Percentiles rank a stretch among this genome's conserved stretches.
These are phyloP conservation scores for Rickenella mellea DNA, from an alignment of 768 basidiomycete species.

Conservation along the genomic window DNA sequence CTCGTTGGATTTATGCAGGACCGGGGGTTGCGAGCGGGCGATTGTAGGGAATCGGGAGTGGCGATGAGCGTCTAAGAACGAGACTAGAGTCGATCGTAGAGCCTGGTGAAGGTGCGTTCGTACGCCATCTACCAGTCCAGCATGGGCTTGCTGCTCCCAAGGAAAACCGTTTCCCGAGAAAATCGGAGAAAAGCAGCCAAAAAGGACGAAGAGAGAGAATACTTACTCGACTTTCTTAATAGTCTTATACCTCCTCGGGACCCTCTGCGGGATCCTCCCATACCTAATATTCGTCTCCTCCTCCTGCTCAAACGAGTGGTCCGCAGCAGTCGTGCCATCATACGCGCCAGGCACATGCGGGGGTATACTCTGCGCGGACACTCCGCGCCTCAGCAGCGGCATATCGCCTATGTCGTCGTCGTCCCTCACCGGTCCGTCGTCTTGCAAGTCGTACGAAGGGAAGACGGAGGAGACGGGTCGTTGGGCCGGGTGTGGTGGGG, in stretches of 20 bases:
- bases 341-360: slow-evolving; percentile 39
- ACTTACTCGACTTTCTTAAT: slow-evolving; percentile 84
- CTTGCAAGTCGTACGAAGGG: slow-evolving; percentile 30
- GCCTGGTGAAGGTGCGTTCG: too few species aligned
- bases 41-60: too few species aligned
- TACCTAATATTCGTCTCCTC: slow-evolving; percentile 66
- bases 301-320: slow-evolving; percentile 22
- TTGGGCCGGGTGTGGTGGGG: slow-evolving; percentile 17
- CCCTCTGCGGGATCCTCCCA: slow-evolving; percentile 84
- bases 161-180: background rate
- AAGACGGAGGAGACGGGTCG: slow-evolving; percentile 14
- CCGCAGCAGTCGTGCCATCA: slow-evolving; percentile 22
- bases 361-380: slow-evolving; percentile 11
- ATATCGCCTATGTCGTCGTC: slow-evolving; percentile 53
- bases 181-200: background rate
- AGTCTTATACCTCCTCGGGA: slow-evolving; percentile 86
- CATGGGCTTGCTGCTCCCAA: too few species aligned
- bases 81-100: too few species aligned
- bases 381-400: slow-evolving; percentile 48
- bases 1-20: too few species aligned
- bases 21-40: too few species aligned
- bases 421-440: slow-evolving; percentile 29
- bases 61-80: too few species aligned
- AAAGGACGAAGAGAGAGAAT: too few species aligned
- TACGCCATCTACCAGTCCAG: too few species aligned